A percentile compares a stretch with the other conserved stretches of the same genome.
These are phyloP conservation scores for Fusarium sarcochroum DNA, from an alignment of 2,329 filamentous ascomycete genomes.

Conservation along the genomic window DNA sequence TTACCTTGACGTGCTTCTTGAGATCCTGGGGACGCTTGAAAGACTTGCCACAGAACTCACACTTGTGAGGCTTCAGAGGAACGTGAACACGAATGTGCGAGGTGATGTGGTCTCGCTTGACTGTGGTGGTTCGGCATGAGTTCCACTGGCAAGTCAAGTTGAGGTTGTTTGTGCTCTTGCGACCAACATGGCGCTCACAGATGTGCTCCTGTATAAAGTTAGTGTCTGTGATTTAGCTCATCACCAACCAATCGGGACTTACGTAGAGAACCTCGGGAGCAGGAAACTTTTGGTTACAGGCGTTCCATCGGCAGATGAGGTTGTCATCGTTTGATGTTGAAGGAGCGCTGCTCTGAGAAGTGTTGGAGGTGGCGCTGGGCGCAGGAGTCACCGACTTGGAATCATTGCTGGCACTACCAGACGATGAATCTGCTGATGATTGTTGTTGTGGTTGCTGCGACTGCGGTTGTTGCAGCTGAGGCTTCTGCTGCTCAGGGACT, in stretches of 20 bases:
- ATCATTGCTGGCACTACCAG: conserved; percentile 59
- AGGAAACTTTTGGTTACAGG: conserved; percentile 71
- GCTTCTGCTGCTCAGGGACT: conserved; percentile 46
- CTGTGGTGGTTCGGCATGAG: conserved; percentile 93
- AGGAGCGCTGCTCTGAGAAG: conserved; percentile 59
- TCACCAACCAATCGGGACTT: conserved; percentile 51
- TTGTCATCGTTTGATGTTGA: conserved; percentile 64
- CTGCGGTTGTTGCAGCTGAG: conserved; percentile 40
- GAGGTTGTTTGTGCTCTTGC: conserved; percentile 99
- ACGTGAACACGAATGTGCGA: conserved; percentile 99
- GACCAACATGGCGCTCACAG: conserved; percentile 97
- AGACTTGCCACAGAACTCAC: conserved; percentile 97
- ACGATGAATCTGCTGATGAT: conserved; percentile 50
- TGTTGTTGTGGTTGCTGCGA: conserved; percentile 45
- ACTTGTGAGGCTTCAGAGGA: conserved; percentile 99
- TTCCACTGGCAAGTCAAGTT: conserved; percentile 98
- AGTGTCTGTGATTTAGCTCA: conserved; percentile 2
- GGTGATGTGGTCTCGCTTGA: conserved; percentile 99
- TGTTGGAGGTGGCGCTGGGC: conserved; percentile 63
- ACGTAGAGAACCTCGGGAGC: conserved; percentile 73
- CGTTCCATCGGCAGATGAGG: conserved; percentile 72
- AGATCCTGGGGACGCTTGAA: conserved; percentile 99
- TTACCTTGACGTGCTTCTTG: conserved; percentile 97
- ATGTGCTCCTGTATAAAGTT: conserved; percentile 84
- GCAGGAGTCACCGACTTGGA: conserved; percentile 69